phyloP scores from a whole-genome alignment of 352 stramenopile genomes.

The Globisporangium ultimum region DNA sequence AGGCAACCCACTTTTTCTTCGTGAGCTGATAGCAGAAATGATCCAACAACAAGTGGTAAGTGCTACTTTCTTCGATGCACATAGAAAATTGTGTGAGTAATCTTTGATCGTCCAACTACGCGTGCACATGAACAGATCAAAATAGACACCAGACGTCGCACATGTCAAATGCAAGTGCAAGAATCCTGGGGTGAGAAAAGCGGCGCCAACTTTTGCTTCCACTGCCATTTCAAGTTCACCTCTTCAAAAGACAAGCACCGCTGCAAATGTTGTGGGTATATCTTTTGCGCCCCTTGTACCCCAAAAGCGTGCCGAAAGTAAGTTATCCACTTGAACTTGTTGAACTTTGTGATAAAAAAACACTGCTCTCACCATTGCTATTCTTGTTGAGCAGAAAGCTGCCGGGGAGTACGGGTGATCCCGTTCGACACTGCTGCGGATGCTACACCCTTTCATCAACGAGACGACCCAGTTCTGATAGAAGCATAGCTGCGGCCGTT shows the following conservation, averaged over 20 bases:
- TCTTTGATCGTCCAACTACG: not conserved
- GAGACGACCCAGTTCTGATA: slow-evolving; percentile 54
- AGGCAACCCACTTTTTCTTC: slow-evolving; percentile 80
- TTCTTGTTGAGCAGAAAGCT: slow-evolving; percentile 43
- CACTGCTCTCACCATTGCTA: not conserved
- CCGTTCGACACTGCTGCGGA: slow-evolving; percentile 65
- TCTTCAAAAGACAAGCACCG: slow-evolving; percentile 66
- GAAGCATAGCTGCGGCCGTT: slow-evolving; percentile 28
- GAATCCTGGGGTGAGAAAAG: slow-evolving; percentile 79
- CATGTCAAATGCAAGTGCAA: slow-evolving; percentile 72
- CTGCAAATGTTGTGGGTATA: slow-evolving; percentile 82
- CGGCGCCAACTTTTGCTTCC: slow-evolving; percentile 66
- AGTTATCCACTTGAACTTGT: slow-evolving; percentile 8
- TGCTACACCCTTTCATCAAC: slow-evolving; percentile 81
- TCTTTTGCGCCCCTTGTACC: slow-evolving; percentile 77
- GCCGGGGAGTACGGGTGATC: slow-evolving; percentile 45
- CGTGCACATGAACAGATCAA: slow-evolving; percentile 32
- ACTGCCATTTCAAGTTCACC: slow-evolving; percentile 57
- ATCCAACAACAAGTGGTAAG: slow-evolving; percentile 64
- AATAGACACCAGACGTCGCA: slow-evolving; percentile 51
- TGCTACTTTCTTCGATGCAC: not conserved
- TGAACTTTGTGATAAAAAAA: not conserved
- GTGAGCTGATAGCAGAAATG: slow-evolving; percentile 86
- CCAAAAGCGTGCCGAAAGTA: slow-evolving; percentile 71
- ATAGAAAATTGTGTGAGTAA: not conserved